Evolutionary conservation across 2,329 filamentous ascomycete species (phyloP).

Genomic region (Lasiodiplodia sp.): DNA sequence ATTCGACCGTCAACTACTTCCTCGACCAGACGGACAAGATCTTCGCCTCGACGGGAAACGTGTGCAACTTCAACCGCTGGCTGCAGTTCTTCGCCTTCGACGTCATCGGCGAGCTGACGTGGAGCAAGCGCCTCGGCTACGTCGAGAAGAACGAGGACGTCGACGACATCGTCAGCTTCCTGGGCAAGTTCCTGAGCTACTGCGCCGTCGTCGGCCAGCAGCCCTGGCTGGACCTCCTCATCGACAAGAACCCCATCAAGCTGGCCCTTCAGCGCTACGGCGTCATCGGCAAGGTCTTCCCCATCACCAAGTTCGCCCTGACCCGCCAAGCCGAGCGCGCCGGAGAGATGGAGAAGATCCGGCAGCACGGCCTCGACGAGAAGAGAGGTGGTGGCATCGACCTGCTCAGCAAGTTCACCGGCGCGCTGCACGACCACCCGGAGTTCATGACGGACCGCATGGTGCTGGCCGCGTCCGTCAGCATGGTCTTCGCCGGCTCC

Average conservation of each 20-base stretch:
- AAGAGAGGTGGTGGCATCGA: constrained; percentile 54
- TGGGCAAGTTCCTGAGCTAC: constrained; percentile 71
- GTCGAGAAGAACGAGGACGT: constrained; percentile 77
- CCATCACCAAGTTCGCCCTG: constrained; percentile 75
- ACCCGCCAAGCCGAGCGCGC: constrained; percentile 72
- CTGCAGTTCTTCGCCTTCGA: constrained; percentile 84
- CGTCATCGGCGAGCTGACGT: constrained; percentile 80
- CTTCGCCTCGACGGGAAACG: constrained; percentile 50
- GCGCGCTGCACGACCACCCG: constrained; percentile 70
- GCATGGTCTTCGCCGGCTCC: constrained; percentile 75
- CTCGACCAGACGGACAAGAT: constrained; percentile 58
- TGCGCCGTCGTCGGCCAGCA: constrained; percentile 79
- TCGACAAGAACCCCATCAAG: constrained; percentile 78
- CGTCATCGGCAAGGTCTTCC: constrained; percentile 72
- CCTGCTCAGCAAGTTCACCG: constrained; percentile 75
- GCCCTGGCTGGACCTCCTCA: constrained; percentile 71
- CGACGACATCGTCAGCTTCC: constrained; percentile 73
- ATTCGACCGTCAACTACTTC: constrained; percentile 76
- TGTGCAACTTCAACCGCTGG: constrained; percentile 74
- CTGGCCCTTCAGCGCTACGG: constrained; percentile 73
- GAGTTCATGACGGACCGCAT: constrained; percentile 75
- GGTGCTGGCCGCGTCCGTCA: constrained; percentile 75
- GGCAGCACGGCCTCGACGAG: constrained; percentile 47
- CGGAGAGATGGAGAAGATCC: constrained; percentile 58
- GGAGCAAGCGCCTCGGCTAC: constrained; percentile 77